phyloP scores from a whole-genome alignment of 2,329 filamentous ascomycete genomes.

The Colletotrichum tanaceti region DNA sequence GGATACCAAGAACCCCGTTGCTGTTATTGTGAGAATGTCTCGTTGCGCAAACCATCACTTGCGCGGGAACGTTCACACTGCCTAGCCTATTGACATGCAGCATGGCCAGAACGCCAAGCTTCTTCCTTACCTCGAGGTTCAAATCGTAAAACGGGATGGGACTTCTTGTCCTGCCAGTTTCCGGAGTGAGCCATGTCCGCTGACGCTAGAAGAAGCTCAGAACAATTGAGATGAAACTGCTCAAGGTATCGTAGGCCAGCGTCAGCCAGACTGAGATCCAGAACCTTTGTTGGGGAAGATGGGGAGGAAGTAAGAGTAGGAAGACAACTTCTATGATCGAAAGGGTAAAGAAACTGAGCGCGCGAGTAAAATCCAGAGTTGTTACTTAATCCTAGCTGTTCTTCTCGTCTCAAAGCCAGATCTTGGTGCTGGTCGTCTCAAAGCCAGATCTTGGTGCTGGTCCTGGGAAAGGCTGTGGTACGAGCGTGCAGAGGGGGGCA shows the following conservation, averaged over 20 bases:
- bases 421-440: conserved; percentile 43
- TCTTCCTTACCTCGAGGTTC: conserved; percentile 51
- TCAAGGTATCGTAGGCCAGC: conserved; percentile 18
- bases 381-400: conserved; percentile 45
- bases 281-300: conserved; percentile 49
- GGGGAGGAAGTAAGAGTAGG: conserved; percentile 51
- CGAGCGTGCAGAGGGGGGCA: conserved; percentile 36
- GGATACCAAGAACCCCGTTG: conserved; percentile 48
- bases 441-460: conserved; percentile 54
- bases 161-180: conserved; percentile 38
- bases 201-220: conserved; percentile 55
- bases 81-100: conserved; percentile 48
- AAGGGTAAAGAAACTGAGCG: conserved; percentile 50
- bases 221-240: conserved; percentile 48
- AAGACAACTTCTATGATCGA: conserved; percentile 51
- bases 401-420: conserved; percentile 53
- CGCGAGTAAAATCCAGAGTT: conserved; percentile 52
- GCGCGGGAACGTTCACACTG: conserved; percentile 18
- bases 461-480: conserved; percentile 20
- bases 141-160: conserved; percentile 48
- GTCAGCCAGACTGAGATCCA: conserved; percentile 43
- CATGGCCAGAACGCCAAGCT: conserved; percentile 51
- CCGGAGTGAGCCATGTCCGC: conserved; percentile 58
- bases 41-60: background rate
- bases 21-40: conserved; percentile 37